Evolutionary conservation across 1,284 basidiomycete genomes (phyloP).

Genomic region (Papiliotrema terrestris): DNA sequence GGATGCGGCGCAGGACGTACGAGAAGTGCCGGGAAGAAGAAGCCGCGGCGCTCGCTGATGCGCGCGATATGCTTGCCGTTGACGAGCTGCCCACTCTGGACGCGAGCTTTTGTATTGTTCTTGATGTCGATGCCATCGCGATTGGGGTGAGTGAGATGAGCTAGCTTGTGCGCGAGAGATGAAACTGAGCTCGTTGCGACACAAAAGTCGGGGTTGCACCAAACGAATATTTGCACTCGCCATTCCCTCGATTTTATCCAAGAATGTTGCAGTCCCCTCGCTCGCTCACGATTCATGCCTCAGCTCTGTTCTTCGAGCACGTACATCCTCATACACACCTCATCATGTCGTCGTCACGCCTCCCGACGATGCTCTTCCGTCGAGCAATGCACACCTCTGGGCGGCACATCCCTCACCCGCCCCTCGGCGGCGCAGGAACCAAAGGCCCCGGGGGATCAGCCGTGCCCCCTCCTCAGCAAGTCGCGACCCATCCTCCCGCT

Average conservation of each 20-base stretch:
- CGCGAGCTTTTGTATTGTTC: neutral
- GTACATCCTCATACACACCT: too few species aligned
- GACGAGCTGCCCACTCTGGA: neutral
- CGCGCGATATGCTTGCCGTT: too few species aligned
- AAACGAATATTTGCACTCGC: neutral
- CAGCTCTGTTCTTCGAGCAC: too few species aligned
- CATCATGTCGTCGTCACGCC: constrained; percentile 1
- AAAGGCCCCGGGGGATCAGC: neutral
- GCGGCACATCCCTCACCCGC: constrained; percentile 25
- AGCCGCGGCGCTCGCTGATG: neutral
- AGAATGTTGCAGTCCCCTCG: neutral
- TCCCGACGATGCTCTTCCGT: constrained; percentile 1
- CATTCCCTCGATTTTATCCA: neutral
- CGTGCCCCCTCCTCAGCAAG: constrained; percentile 1
- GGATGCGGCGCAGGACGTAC: neutral
- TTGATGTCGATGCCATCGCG: neutral
- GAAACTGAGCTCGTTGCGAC: too few species aligned
- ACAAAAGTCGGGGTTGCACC: too few species aligned
- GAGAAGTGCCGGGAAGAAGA: constrained; percentile 1
- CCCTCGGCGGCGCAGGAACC: constrained; percentile 13
- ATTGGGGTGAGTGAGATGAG: too few species aligned
- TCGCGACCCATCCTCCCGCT: neutral
- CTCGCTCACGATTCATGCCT: neutral
- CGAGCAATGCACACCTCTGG: constrained; percentile 32
- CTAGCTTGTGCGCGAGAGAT: too few species aligned